These are phyloP conservation scores for Diaporthe vexans DNA, from an alignment of 2,329 filamentous ascomycete genomes.

Conservation along the genomic window DNA sequence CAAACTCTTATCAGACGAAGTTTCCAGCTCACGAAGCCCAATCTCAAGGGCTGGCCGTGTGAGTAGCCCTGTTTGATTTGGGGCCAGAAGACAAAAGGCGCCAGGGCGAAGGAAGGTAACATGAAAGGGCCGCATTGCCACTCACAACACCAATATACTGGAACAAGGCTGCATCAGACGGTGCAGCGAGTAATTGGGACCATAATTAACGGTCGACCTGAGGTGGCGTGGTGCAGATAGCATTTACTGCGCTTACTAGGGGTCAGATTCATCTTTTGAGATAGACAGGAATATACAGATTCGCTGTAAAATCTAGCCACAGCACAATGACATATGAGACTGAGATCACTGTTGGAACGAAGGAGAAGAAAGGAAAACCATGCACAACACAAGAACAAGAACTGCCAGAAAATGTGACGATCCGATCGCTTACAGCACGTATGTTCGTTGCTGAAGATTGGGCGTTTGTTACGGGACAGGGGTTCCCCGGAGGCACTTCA, in stretches of 20 bases:
- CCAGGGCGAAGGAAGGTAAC: background rate
- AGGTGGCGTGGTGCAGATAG: background rate
- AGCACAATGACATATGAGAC: background rate
- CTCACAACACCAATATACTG: background rate
- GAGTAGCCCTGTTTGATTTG: background rate
- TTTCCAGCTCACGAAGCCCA: background rate
- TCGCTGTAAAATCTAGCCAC: background rate
- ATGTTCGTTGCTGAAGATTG: background rate
- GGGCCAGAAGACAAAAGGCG: background rate
- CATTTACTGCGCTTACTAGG: background rate
- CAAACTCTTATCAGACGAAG: background rate
- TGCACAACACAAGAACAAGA: background rate
- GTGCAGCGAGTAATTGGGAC: background rate
- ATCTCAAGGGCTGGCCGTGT: background rate
- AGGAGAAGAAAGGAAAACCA: no score
- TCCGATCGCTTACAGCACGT: background rate
- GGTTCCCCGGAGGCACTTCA: conserved; percentile 15
- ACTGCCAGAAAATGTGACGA: background rate
- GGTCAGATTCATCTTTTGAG: conserved; percentile 8
- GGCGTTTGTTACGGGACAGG: background rate
- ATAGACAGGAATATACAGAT: conserved; percentile 27
- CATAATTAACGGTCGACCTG: background rate
- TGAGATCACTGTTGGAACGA: no score
- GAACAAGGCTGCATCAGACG: background rate
- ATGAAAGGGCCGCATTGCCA: background rate